These are phyloP conservation scores for Dothidotthia symphoricarpi DNA, from an alignment of 2,329 filamentous ascomycete species.

Conservation along the genomic window DNA sequence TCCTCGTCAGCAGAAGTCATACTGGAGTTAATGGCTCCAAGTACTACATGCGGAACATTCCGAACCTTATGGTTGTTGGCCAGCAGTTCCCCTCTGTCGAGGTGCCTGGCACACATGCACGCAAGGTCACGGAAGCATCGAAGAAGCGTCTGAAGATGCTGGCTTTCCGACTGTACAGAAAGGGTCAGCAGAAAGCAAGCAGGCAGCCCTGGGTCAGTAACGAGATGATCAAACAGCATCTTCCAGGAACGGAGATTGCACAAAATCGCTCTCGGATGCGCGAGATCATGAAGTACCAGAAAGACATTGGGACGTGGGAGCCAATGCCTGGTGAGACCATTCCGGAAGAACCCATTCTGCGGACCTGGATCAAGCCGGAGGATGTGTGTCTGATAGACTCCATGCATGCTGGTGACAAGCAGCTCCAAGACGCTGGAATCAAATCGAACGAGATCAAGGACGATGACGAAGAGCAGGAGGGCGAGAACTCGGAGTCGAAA, in stretches of 20 bases:
- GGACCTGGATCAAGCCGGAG: conserved; percentile 89
- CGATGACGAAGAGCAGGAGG: conserved; percentile 60
- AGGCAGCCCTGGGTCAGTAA: conserved; percentile 81
- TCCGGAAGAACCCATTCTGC: conserved; percentile 77
- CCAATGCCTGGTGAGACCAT: conserved; percentile 69
- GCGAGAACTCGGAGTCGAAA: conserved; percentile 78
- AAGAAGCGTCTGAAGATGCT: conserved; percentile 98
- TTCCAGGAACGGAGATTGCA: conserved; percentile 88
- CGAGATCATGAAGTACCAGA: conserved; percentile 90
- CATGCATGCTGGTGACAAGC: conserved; percentile 92
- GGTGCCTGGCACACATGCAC: conserved; percentile 87
- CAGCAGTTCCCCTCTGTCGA: conserved; percentile 91
- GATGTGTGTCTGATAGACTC: conserved; percentile 92
- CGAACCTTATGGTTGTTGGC: conserved; percentile 86
- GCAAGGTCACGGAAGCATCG: conserved; percentile 93
- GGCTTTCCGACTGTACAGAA: conserved; percentile 81
- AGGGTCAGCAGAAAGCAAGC: conserved; percentile 66
- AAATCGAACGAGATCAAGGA: conserved; percentile 65
- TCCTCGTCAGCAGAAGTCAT: conserved; percentile 78
- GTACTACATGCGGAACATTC: conserved; percentile 84
- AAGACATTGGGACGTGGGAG: conserved; percentile 79
- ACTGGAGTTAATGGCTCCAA: conserved; percentile 74
- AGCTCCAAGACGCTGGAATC: conserved; percentile 88
- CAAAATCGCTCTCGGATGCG: conserved; percentile 97
- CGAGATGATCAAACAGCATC: conserved; percentile 62